phyloP scores from a whole-genome alignment of 306 rosid species.

The Phaseolus lunatus region DNA sequence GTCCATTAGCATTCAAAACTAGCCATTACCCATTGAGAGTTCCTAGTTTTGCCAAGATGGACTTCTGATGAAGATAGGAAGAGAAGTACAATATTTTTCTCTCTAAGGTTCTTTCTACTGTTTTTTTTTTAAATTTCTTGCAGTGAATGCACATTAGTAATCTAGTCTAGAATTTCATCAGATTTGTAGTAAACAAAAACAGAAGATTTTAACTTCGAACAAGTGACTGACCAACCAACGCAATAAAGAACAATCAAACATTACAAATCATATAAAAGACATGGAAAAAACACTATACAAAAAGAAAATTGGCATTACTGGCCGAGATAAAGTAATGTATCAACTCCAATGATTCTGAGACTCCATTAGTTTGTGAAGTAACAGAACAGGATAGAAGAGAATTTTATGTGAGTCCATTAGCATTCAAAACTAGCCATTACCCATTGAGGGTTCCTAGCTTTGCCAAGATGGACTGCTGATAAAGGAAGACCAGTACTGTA shows the following conservation, averaged over 20 bases:
- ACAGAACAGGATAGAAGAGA: constrained; percentile 53
- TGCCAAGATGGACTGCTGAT: constrained; percentile 73
- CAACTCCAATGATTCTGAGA: constrained; percentile 54
- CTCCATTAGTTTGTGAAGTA: constrained; percentile 44
- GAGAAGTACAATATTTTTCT: neutral
- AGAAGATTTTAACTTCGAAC: neutral
- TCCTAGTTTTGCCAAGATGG: constrained; percentile 82
- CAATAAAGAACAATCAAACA: neutral
- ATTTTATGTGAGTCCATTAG: constrained; percentile 58
- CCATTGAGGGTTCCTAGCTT: constrained; percentile 54
- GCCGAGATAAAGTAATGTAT: constrained; percentile 19
- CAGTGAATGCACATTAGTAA: neutral
- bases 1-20: constrained; percentile 84
- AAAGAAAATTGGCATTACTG: neutral
- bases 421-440: constrained; percentile 72
- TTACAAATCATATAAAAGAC: neutral
- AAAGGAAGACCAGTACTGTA: neutral
- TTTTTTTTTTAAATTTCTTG: too few relatives aligned
- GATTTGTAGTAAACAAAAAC: neutral
- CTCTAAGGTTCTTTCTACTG: neutral
- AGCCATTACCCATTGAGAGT: constrained; percentile 48
- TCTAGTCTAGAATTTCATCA: neutral
- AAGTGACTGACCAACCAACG: neutral
- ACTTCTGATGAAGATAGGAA: constrained; percentile 24
- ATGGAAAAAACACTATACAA: neutral